These are phyloP conservation scores for Neurospora cerealis DNA, from an alignment of 495 filamentous ascomycete genomes.

Conservation along the genomic window DNA sequence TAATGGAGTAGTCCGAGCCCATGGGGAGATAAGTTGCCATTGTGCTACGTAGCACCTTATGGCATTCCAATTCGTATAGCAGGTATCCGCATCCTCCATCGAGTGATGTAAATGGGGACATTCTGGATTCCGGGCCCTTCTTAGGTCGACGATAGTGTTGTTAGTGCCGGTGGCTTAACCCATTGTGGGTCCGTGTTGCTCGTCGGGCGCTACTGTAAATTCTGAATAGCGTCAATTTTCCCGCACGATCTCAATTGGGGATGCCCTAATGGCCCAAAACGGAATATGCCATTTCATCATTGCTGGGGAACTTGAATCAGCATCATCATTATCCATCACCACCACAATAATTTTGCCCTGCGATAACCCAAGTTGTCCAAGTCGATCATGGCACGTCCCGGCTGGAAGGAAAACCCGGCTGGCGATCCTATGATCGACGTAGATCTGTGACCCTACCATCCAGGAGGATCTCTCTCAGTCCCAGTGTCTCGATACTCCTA, in stretches of 20 bases:
- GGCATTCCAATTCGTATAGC: not conserved
- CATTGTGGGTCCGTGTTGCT: not conserved
- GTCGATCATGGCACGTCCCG: not conserved
- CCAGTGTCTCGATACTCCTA: not conserved
- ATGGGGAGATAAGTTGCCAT: not conserved
- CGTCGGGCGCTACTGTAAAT: not conserved
- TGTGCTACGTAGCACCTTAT: not conserved
- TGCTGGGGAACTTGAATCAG: not conserved
- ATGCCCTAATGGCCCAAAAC: not conserved
- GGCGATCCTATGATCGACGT: not conserved
- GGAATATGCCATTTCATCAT: not conserved
- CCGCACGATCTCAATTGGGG: no score
- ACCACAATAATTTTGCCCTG: not conserved
- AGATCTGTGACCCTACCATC: not conserved
- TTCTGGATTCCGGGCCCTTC: not conserved
- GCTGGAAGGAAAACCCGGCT: not conserved
- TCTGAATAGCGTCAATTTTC: not conserved
- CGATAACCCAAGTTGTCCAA: not conserved
- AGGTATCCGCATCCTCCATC: not conserved
- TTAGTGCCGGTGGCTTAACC: not conserved
- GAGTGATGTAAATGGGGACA: not conserved
- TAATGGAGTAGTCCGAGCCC: not conserved
- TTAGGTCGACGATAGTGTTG: not conserved
- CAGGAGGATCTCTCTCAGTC: not conserved
- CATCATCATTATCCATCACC: not conserved